A percentile compares a stretch with the other conserved stretches of the same genome.
Evolutionary conservation across 495 filamentous ascomycete genomes (phyloP).

Genomic region (Cryomyces minteri): DNA sequence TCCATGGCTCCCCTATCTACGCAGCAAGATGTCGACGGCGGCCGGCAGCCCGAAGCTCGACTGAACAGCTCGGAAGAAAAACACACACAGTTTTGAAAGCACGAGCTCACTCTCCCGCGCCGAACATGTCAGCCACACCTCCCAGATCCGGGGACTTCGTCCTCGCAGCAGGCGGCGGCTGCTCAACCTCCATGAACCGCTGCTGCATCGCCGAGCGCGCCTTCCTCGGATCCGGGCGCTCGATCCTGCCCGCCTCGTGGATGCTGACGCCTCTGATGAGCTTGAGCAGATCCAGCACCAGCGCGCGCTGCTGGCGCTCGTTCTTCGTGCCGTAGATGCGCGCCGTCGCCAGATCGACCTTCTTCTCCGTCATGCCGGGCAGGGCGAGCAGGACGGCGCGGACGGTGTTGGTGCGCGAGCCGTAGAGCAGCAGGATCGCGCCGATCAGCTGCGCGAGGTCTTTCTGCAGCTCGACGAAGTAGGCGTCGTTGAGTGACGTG

Average conservation of each 20-base stretch:
- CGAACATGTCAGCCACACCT: background rate
- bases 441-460: constrained; percentile 82
- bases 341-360: constrained; percentile 42
- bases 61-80: too few relatives aligned
- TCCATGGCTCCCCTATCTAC: too few relatives aligned
- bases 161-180: background rate
- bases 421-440: constrained; percentile 60
- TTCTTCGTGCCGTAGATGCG: constrained; percentile 30
- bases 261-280: constrained; percentile 77
- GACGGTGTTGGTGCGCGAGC: constrained; percentile 38
- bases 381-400: constrained; percentile 35
- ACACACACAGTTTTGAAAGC: too few relatives aligned
- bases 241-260: constrained; percentile 59
- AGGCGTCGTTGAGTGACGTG: constrained; percentile 78
- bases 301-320: constrained; percentile 56
- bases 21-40: too few relatives aligned
- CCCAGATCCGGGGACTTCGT: background rate
- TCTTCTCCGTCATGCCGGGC: constrained; percentile 34
- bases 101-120: background rate
- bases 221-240: constrained; percentile 28
- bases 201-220: background rate
- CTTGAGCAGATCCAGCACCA: constrained; percentile 75
- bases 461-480: constrained; percentile 92
- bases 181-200: background rate
- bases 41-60: too few relatives aligned